A percentile compares a stretch with the other conserved stretches of the same genome.
phyloP scores from a whole-genome alignment of 106 monocot species.

The Apostasia shenzhenica region DNA sequence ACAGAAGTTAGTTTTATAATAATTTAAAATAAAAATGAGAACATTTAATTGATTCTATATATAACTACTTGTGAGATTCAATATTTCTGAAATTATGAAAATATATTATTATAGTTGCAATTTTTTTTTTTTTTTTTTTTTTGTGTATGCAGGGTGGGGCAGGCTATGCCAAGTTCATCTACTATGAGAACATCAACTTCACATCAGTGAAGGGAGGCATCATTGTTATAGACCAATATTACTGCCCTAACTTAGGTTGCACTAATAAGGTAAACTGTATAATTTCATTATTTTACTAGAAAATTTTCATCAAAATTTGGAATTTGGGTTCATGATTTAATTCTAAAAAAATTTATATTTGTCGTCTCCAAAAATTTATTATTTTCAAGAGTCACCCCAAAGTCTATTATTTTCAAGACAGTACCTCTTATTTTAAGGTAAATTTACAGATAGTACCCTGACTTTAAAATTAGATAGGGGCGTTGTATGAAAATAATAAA shows the following conservation, averaged over 20 bases:
- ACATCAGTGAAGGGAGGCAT: neutral
- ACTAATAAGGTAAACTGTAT: slow-evolving; percentile 8
- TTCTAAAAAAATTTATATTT: no score
- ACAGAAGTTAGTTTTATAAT: no score
- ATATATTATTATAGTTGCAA: neutral
- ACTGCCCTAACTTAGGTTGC: slow-evolving; percentile 6
- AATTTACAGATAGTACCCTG: no score
- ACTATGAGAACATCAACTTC: slow-evolving; percentile 6
- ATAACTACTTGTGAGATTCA: neutral
- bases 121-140: neutral
- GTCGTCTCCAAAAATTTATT: no score
- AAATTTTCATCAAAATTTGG: no score
- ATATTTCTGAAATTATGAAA: neutral
- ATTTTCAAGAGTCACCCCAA: no score
- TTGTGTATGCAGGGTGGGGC: slow-evolving; percentile 12
- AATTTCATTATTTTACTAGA: no score
- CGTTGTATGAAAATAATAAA: no score
- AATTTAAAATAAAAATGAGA: neutral
- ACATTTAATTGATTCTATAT: neutral
- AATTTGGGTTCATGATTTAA: no score
- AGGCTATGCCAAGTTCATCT: slow-evolving; percentile 11
- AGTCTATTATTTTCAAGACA: no score
- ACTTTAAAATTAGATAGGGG: no score
- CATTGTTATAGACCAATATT: slow-evolving; percentile 12
- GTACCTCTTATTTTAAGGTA: no score